Conservation (phyloP, 2,329 filamentous ascomycete species). For the Plectosphaerella sp. region DNA sequence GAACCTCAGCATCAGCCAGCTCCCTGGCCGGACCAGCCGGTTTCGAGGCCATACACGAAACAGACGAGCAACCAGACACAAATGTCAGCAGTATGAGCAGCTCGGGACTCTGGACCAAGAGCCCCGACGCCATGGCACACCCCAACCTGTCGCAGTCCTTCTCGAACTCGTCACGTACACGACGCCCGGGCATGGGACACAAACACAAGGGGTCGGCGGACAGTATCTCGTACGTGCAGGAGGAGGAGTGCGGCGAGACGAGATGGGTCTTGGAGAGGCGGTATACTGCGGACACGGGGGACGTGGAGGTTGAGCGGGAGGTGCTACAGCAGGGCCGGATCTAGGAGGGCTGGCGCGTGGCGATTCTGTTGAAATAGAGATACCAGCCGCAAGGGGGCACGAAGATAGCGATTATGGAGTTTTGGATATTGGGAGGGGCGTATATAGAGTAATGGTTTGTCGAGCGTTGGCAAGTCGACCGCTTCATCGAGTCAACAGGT, state of each 20-base stretch:
- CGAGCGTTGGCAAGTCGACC: no score
- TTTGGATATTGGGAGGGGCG: neutral
- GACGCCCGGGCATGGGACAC: conserved; percentile 35
- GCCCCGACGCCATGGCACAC: conserved; percentile 9
- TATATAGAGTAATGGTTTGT: neutral
- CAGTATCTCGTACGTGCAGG: conserved; percentile 64
- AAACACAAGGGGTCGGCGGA: conserved; percentile 55
- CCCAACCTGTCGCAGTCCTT: conserved; percentile 12
- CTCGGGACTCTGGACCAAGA: conserved; percentile 19
- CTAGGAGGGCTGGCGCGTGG: conserved; percentile 15
- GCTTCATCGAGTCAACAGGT: no score
- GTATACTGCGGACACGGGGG: conserved; percentile 59
- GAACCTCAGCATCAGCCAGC: conserved; percentile 14
- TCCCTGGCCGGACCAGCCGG: conserved; percentile 14
- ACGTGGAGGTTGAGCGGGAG: conserved; percentile 60
- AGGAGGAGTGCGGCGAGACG: conserved; percentile 49
- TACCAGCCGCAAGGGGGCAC: neutral
- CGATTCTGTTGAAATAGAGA: neutral
- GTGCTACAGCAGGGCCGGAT: conserved; percentile 55
- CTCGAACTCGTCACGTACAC: conserved; percentile 10
- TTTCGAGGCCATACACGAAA: conserved; percentile 35
- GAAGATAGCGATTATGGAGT: neutral
- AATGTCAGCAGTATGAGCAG: conserved; percentile 15
- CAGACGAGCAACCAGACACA: conserved; percentile 21
- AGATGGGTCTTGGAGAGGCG: conserved; percentile 68